Evolutionary conservation across 1,284 basidiomycete genomes (phyloP).

Genomic region (Austroboletus novae-zelandiae): DNA sequence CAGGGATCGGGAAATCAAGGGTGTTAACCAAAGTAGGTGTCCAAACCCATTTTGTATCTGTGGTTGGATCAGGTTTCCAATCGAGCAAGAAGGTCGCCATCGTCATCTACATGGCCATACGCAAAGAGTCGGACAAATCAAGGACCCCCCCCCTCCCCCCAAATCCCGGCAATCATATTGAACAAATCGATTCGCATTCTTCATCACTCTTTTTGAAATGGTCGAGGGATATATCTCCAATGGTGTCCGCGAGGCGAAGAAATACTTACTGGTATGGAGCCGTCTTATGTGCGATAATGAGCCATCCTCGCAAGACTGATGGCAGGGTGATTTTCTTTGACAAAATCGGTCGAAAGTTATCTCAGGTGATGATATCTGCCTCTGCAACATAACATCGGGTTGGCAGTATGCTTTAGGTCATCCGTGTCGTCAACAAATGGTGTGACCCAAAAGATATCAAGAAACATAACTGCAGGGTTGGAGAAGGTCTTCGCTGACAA

Average conservation of each 20-base stretch:
- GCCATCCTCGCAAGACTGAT: background rate
- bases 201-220: constrained; percentile 11
- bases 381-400: background rate
- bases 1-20: constrained; percentile 23
- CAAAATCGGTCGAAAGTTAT: constrained; percentile 4
- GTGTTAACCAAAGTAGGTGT: constrained; percentile 14
- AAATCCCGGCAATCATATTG: background rate
- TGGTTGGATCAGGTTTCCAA: constrained; percentile 2
- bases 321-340: background rate
- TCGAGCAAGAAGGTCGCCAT: constrained; percentile 10
- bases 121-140: background rate
- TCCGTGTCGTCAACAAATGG: background rate
- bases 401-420: background rate
- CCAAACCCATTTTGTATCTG: background rate
- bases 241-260: background rate
- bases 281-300: background rate
- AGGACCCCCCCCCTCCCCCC: too few species aligned
- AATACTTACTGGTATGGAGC: background rate
- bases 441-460: background rate
- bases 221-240: constrained; percentile 2
- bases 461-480: background rate
- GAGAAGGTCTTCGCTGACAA: background rate
- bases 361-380: background rate
- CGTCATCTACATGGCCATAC: constrained; percentile 21
- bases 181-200: constrained; percentile 5